Conservation (phyloP, 2,329 filamentous ascomycete genomes). For the Sarocladiaceae sp. region DNA sequence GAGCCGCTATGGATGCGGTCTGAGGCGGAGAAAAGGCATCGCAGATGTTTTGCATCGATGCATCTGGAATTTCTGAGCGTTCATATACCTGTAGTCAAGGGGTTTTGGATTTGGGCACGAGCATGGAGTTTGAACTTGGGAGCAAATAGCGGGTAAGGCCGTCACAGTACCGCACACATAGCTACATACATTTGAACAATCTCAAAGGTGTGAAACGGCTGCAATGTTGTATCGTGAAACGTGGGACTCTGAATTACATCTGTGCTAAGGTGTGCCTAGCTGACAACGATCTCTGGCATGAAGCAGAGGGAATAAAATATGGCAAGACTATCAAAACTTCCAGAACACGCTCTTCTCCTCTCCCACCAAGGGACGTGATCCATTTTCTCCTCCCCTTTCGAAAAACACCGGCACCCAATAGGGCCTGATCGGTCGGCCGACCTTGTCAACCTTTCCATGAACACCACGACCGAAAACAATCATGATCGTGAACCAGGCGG, state of each 20-base stretch:
- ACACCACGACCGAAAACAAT: neutral
- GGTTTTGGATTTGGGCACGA: neutral
- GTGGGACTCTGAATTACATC: slow-evolving; percentile 34
- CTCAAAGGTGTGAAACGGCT: too few species aligned
- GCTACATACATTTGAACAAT: neutral
- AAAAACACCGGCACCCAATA: slow-evolving; percentile 3
- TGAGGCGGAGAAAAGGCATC: slow-evolving; percentile 30
- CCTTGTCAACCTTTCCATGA: neutral
- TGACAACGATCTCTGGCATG: slow-evolving; percentile 13
- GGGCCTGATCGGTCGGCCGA: neutral
- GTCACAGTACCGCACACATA: neutral
- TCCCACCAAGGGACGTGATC: slow-evolving; percentile 8
- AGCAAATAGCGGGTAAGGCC: neutral
- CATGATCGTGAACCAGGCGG: slow-evolving; percentile 17
- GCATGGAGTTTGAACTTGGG: slow-evolving; percentile 2
- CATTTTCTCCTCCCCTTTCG: slow-evolving; percentile 2
- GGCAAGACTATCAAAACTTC: slow-evolving; percentile 11
- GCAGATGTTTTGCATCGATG: too few species aligned
- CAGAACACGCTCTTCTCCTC: slow-evolving; percentile 10
- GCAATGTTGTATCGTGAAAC: slow-evolving; percentile 6
- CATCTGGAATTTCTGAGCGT: neutral
- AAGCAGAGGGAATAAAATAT: slow-evolving; percentile 18
- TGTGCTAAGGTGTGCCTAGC: slow-evolving; percentile 36
- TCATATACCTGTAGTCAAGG: neutral
- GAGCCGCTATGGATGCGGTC: slow-evolving; percentile 74